Evolutionary conservation across 176 grass and related monocot genomes (phyloP).

Genomic region (Bothriochloa decipiens): DNA sequence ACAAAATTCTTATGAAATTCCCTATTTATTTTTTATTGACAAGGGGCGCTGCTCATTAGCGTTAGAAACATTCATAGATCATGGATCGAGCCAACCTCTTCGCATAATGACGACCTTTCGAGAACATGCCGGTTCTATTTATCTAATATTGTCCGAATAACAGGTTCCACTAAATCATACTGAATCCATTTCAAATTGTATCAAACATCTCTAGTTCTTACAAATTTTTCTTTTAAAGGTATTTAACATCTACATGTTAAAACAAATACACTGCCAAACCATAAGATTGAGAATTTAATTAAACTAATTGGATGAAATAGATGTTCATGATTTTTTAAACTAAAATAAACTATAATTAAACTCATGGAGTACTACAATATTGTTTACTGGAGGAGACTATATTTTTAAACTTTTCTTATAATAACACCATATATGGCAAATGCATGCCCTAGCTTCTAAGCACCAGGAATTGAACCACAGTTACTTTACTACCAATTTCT

Average conservation of each 20-base stretch:
- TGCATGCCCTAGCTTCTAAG: not conserved
- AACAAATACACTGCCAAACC: not conserved
- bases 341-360: not conserved
- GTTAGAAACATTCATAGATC: not conserved
- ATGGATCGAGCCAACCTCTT: not conserved
- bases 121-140: not conserved
- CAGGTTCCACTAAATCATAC: not conserved
- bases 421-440: not conserved
- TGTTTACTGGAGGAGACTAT: not conserved
- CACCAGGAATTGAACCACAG: not conserved
- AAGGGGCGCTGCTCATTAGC: not conserved
- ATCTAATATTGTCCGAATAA: not conserved
- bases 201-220: too few species aligned
- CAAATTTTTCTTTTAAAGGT: too few species aligned
- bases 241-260: not conserved
- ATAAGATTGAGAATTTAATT: not conserved
- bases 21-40: not conserved
- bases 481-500: not conserved
- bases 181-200: not conserved
- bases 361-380: not conserved
- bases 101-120: not conserved
- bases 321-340: not conserved
- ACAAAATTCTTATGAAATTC: constrained; percentile 12
- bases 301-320: not conserved
- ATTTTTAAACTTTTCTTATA: not conserved